Evolutionary conservation across 2,329 filamentous ascomycete species (phyloP).

Genomic region (Cercospora zeae-maydis): DNA sequence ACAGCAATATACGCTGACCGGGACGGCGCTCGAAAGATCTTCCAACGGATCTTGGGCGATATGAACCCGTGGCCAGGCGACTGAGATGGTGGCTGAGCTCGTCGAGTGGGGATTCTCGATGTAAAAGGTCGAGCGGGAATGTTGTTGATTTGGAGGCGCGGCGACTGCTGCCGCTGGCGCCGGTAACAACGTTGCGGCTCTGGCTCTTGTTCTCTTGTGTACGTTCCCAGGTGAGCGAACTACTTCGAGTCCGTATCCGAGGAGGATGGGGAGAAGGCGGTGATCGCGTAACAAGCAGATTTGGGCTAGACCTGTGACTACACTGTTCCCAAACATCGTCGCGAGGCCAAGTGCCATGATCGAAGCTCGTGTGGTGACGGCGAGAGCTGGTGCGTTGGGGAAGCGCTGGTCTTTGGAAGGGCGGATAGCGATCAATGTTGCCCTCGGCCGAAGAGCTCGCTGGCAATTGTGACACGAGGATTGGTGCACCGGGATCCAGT

Average conservation of each 20-base stretch:
- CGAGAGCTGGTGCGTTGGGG: slow-evolving; percentile 7
- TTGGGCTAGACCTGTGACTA: slow-evolving; percentile 24
- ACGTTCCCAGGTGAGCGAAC: slow-evolving; percentile 22
- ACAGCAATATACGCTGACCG: slow-evolving; percentile 21
- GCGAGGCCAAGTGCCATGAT: neutral
- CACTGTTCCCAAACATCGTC: neutral
- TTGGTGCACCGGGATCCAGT: slow-evolving; percentile 31
- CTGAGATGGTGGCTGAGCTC: slow-evolving; percentile 33
- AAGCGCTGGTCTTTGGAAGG: slow-evolving; percentile 19
- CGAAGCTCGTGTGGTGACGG: neutral
- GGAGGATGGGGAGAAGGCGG: neutral
- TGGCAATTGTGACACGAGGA: slow-evolving; percentile 30
- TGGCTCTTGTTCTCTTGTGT: neutral
- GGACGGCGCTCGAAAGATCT: slow-evolving; percentile 24
- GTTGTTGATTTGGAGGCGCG: neutral
- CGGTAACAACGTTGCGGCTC: slow-evolving; percentile 19
- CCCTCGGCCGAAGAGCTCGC: slow-evolving; percentile 12
- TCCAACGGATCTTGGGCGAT: slow-evolving; percentile 28
- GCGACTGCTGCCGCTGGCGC: slow-evolving; percentile 17
- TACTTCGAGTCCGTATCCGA: slow-evolving; percentile 20
- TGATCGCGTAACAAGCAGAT: slow-evolving; percentile 15
- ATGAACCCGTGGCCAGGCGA: slow-evolving; percentile 20
- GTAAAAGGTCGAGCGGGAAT: slow-evolving; percentile 20
- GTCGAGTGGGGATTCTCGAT: slow-evolving; percentile 34
- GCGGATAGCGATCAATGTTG: slow-evolving; percentile 26